Conservation (phyloP, 177 flowering plant genomes). For the Tripterygium wilfordii region DNA sequence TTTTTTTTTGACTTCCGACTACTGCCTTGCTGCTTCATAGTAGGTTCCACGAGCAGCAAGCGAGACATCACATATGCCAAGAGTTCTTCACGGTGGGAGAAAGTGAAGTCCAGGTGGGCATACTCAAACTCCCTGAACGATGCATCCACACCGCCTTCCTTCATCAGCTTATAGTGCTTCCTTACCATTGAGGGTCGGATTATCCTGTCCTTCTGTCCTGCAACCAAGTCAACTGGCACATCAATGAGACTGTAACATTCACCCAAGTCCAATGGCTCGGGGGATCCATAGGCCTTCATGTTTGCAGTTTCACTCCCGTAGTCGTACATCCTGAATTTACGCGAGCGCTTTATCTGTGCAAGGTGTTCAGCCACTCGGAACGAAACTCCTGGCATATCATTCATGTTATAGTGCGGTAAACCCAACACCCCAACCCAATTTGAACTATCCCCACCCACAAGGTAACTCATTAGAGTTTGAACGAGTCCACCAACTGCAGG, state of each 20-base stretch:
- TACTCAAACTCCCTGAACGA: constrained; percentile 78
- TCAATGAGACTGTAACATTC: constrained; percentile 65
- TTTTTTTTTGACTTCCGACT: no score
- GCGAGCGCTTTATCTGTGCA: constrained; percentile 75
- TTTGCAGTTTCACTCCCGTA: constrained; percentile 70
- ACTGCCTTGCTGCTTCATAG: constrained; percentile 23
- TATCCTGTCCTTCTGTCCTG: constrained; percentile 80
- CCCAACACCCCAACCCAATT: constrained; percentile 94
- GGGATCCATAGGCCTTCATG: constrained; percentile 62
- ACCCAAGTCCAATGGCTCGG: constrained; percentile 81
- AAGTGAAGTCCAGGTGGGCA: constrained; percentile 93
- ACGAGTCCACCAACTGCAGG: constrained; percentile 98
- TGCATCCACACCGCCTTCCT: constrained; percentile 55
- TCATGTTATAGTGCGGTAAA: constrained; percentile 88
- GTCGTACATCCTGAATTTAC: constrained; percentile 76
- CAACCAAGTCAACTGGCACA: constrained; percentile 87
- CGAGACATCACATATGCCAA: constrained; percentile 87
- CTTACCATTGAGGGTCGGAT: constrained; percentile 78
- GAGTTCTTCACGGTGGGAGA: constrained; percentile 87
- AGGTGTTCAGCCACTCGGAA: constrained; percentile 75
- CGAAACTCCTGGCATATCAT: constrained; percentile 98
- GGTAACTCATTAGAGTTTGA: constrained; percentile 88
- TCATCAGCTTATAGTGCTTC: constrained; percentile 77
- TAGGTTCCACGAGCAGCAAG: constrained; percentile 50
- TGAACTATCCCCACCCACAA: constrained; percentile 94